Evolutionary conservation across 305 asterid genomes (phyloP), one percentile per base, ranked within the genome.

Genomic region (Lippia alba): DNA sequence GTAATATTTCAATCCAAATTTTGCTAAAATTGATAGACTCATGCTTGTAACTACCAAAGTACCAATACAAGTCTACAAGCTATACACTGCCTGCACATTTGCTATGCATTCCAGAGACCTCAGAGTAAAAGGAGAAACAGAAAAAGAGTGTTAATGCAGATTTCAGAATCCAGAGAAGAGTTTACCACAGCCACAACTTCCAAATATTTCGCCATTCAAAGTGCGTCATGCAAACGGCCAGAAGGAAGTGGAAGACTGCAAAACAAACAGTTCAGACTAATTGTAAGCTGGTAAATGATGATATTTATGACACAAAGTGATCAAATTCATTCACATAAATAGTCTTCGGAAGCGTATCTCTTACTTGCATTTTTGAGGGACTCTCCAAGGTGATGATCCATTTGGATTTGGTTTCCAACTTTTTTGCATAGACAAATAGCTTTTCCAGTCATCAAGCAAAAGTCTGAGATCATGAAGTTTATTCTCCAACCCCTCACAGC

Each of bases 401-500:
- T 17, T 44, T 51, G 30, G 71, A 32, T 49, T 58, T 57, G 17
- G 51, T 51, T 34, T 24, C 54, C 4, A 59, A 65, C 30, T 24
- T 24, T 24, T 24, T 39, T 80, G 76, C 12, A 58, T 67, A 19
- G 82, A 67, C 66, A 78, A 16, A 75, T n/a, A 78, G 6, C 17
- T 36, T 64, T 79, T 84, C 89, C 89, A 84, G 79, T 84, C 89
- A 48, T 81, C 81, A 10, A 84, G 80, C 79, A 81, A 58, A 61
- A 84, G 81, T 60, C 84, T 79, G 66, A 84, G 86, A 80, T 84
- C 89, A 12, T 81, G 86, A 76, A 84, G 83, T 73, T 84, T 84
- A 74, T 78, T 84, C 33, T 67, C 51, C 73, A 84, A 69, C 44
- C 89, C 89, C 6, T 76, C 72, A 66, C 89, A 84, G 73, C 86